Evolutionary conservation across 192 early-diverging fungal species (phyloP).

Genomic region (Dimargaris cristalligena): DNA sequence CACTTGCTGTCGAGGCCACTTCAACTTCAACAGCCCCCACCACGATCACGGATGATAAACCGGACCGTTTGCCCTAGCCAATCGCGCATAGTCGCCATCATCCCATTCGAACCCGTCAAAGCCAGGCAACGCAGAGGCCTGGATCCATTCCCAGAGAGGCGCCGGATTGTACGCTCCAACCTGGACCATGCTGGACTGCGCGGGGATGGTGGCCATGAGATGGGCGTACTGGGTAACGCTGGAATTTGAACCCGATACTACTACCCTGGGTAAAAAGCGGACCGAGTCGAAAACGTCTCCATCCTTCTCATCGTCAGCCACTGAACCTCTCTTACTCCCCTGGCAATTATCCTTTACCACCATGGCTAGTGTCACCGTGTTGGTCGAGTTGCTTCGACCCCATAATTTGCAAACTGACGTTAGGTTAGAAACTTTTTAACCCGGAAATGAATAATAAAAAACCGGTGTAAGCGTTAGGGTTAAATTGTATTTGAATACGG

Average conservation of each 20-base stretch:
- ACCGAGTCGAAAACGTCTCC: background rate
- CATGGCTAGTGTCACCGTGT: conserved; percentile 19
- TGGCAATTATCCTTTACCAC: conserved; percentile 28
- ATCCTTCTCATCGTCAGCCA: background rate
- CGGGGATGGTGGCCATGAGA: conserved; percentile 15
- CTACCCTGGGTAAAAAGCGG: background rate
- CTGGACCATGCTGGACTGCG: background rate
- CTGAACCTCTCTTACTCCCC: conserved; percentile 3
- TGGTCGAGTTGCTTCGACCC: conserved; percentile 18
- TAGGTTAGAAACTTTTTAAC: no score
- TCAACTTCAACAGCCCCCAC: no score
- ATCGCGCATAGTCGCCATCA: no score
- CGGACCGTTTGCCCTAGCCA: no score
- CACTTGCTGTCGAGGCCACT: no score
- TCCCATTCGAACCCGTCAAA: no score
- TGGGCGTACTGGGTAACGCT: conserved; percentile 24
- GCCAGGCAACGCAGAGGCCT: background rate
- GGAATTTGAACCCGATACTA: conserved; percentile 20
- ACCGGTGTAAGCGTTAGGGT: no score
- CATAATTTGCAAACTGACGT: no score
- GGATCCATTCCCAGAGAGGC: conserved; percentile 9
- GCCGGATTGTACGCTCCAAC: conserved; percentile 3
- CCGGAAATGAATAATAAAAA: no score
- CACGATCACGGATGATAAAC: no score
- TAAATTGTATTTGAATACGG: no score